Base-by-base conservation (phyloP, 2,329 filamentous ascomycete genomes). In the Diplodia corticola region DNA sequence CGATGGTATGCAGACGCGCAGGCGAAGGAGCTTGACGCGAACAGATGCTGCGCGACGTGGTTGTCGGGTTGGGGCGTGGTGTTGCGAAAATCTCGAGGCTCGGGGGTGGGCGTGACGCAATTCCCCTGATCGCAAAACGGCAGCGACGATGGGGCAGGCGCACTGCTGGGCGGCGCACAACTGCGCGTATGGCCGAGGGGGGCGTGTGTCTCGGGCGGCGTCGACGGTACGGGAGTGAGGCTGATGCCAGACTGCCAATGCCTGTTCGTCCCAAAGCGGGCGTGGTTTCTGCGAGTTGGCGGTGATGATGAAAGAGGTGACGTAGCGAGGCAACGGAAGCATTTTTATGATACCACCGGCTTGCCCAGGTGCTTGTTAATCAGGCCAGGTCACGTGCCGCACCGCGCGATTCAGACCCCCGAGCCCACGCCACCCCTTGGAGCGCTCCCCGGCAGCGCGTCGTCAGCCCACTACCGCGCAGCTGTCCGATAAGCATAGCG, bases 251-350 rank as follows among this genome's bases (percentile, higher is more conserved):
- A 65, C 50, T 65, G 63, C 63, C 63, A 65, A 65, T 65, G 63
- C 63, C 63, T 57, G 63, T 53, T 65, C 51, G 63, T 65, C 63
- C 63, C 51, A 65, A 65, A 55, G 63, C 63, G 63, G 63, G 63
- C 35, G 50, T 55, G 63, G 51, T 55, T 65, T 46, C 63, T 55
- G 63, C 63, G 63, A 65, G 63, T 65, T 65, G 63, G 63, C 63
- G 63, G 40, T 65, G 63, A 65, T 65, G 63, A 65, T 65, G 63
- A 55, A 55, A 65, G 51, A 55, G 63, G 63, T 65, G 63, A 65
- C 63, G 63, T 65, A 65, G 63, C 57, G 57, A 65, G 63, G 63
- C 63, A 65, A 55, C 63, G 63, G 53, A 65, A 55, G 63, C 63
- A 65, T 65, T 65, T 65, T 65, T 65, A 65, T 65, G 50, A 55